Percentiles rank a stretch among this genome's conserved stretches.
phyloP scores from a whole-genome alignment of 1,284 basidiomycete genomes.

The Wolfiporia cocos region DNA sequence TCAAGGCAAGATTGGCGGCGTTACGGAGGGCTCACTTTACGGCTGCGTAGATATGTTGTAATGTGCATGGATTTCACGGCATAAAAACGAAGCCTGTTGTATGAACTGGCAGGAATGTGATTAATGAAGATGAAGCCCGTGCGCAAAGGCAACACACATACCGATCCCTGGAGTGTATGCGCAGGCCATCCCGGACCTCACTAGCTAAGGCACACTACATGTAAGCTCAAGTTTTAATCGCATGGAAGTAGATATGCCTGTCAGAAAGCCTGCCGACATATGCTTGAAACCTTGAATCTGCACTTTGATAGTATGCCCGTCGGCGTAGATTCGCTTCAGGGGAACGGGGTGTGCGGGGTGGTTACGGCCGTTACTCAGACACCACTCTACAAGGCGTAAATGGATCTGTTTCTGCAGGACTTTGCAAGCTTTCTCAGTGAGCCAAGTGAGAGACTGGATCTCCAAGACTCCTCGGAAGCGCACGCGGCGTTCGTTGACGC shows the following conservation, averaged over 20 bases:
- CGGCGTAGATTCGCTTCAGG: slow-evolving; percentile 28
- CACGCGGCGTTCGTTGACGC: slow-evolving; percentile 13
- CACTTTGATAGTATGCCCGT: slow-evolving; percentile 24
- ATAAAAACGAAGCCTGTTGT: slow-evolving; percentile 35
- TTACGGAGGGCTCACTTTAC: slow-evolving; percentile 23
- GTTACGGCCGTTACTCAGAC: neutral
- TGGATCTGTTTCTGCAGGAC: slow-evolving; percentile 37
- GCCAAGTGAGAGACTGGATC: slow-evolving; percentile 36
- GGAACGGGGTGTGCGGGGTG: slow-evolving; percentile 20
- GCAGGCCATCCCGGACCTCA: slow-evolving; percentile 14
- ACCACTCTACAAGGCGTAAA: slow-evolving; percentile 24
- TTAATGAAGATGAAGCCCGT: no score
- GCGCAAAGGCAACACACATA: neutral
- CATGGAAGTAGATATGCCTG: no score
- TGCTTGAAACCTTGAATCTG: slow-evolving; percentile 35
- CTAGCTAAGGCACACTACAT: slow-evolving; percentile 10
- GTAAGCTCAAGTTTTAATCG: no score
- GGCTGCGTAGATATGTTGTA: slow-evolving; percentile 35
- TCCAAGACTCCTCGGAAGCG: slow-evolving; percentile 43
- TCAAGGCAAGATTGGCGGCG: neutral
- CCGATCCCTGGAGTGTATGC: slow-evolving; percentile 14
- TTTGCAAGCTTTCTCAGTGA: slow-evolving; percentile 35
- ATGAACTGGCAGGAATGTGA: slow-evolving; percentile 4
- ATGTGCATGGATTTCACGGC: slow-evolving; percentile 38
- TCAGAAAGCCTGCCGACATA: slow-evolving; percentile 37